Base-by-base conservation (phyloP, 441 rosid genomes). In the Geranium incanum region DNA sequence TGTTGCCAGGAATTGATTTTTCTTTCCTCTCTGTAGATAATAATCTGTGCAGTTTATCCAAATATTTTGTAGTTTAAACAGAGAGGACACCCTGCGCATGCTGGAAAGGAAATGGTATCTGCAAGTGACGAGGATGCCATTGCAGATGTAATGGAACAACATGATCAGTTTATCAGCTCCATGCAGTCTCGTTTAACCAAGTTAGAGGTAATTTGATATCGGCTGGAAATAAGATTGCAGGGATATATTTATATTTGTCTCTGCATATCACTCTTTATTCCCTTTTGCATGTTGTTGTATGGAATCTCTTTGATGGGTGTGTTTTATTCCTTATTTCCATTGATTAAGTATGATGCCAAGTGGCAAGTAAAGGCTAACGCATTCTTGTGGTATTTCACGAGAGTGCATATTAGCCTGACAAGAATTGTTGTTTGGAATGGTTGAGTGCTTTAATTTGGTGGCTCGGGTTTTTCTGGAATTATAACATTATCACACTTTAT, bases 101-200 rank as follows among this genome's bases (percentile, higher is more conserved):
- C 77, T 65, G 95, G 86, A 80, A 87, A 84, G 57, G 95, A 84
- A 79, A 79, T 77, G 52, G 78, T 80, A 75, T 84, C 83, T 62
- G 79, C 77, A 59, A 83, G 80, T 76, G 97, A 91, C 68, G 96
- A 89, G 81, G 97, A 89, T 81, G 86, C 79, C 67, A 74, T 82
- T 71, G 85, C 83, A 72, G 97, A 89, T 83, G 73, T 86, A 73
- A 78, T 90, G 87, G 97, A 81, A 77, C 88, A 83, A 18, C 99
- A 93, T 81, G 85, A 82, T 63, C 95, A 91, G 78, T 93, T 93
- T 78, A 55, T 87, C 82, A 83, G 91, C 89, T 84, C 93, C 63
- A 87, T 95, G 95, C 95, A 88, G 69, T 88, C 98, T 76, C 98
- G 98, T 43, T 82, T 93, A 73, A 85, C 89, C 36, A 95, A 89